Conservation (phyloP, 164 flowering plant genomes). For the Vitis rotundifolia region DNA sequence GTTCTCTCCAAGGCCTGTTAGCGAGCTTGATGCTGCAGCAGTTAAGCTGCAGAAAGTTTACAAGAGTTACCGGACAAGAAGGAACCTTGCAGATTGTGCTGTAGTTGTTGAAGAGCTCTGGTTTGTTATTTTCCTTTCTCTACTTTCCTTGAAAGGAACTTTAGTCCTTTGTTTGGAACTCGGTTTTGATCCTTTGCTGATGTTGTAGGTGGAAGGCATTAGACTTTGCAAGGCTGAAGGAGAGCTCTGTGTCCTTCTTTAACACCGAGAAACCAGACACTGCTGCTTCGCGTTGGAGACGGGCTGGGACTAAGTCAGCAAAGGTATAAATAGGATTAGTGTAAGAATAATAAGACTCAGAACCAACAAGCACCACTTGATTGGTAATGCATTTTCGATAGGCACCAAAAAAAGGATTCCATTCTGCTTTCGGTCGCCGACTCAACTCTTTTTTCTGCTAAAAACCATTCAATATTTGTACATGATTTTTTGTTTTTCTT, state of each 20-base stretch:
- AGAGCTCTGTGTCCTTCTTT: slow-evolving; percentile 58
- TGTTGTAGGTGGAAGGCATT: slow-evolving; percentile 69
- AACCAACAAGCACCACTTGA: too few species aligned
- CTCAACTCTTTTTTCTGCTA: too few species aligned
- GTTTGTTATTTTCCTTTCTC: slow-evolving; percentile 27
- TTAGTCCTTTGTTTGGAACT: background rate
- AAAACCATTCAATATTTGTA: too few species aligned
- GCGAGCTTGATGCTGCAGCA: slow-evolving; percentile 62
- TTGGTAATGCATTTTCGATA: too few species aligned
- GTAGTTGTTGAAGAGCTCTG: slow-evolving; percentile 73
- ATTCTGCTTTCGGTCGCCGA: background rate
- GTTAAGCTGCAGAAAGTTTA: slow-evolving; percentile 66
- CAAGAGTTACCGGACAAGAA: slow-evolving; percentile 70
- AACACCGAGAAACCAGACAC: slow-evolving; percentile 44
- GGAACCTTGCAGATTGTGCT: slow-evolving; percentile 79
- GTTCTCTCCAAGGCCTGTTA: slow-evolving; percentile 30
- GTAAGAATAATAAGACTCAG: too few species aligned
- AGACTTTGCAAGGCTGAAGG: slow-evolving; percentile 53
- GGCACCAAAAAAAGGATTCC: too few species aligned
- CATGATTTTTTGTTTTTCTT: too few species aligned
- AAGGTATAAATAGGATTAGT: slow-evolving; percentile 36
- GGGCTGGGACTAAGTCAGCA: slow-evolving; percentile 57
- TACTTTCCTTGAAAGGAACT: background rate
- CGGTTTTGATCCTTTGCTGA: background rate
- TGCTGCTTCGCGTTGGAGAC: slow-evolving; percentile 55